Percentiles rank a stretch among this genome's conserved stretches.
Conservation (phyloP, 495 filamentous ascomycete species). For the Penicillium nucicola region DNA sequence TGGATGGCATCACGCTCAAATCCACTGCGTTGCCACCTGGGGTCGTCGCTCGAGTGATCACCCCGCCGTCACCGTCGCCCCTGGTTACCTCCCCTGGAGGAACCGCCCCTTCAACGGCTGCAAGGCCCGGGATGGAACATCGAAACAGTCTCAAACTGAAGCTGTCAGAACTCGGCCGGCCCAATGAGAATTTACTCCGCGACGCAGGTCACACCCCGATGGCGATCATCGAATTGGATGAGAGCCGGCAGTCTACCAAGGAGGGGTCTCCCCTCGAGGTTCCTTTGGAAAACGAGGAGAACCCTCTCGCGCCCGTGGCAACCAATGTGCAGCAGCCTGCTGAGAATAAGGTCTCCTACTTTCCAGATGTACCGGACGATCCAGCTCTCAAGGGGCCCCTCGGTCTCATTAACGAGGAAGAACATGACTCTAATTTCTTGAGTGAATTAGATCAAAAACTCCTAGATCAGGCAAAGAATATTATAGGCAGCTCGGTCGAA, state of each 20-base stretch:
- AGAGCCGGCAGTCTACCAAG: constrained; percentile 28
- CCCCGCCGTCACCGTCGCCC: constrained; percentile 39
- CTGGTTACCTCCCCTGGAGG: constrained; percentile 26
- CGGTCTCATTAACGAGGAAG: constrained; percentile 41
- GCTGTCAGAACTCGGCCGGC: constrained; percentile 39
- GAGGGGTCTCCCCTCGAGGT: constrained; percentile 23
- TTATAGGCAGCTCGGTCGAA: constrained; percentile 17
- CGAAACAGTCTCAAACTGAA: constrained; percentile 40
- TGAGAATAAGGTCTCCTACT: constrained; percentile 43
- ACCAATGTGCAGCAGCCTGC: constrained; percentile 31
- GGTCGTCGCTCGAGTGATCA: constrained; percentile 44
- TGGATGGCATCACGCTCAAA: constrained; percentile 48
- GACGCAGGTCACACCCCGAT: constrained; percentile 49
- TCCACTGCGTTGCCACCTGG: constrained; percentile 43
- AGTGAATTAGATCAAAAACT: constrained; percentile 43
- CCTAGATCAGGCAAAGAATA: constrained; percentile 35
- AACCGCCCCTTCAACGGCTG: constrained; percentile 18
- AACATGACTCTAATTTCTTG: constrained; percentile 40
- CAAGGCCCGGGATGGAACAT: constrained; percentile 25
- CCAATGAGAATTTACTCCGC: constrained; percentile 36
- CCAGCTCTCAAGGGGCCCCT: constrained; percentile 44
- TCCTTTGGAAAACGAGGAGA: constrained; percentile 17
- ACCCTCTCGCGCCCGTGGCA: constrained; percentile 28
- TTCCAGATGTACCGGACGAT: constrained; percentile 41
- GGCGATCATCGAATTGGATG: constrained; percentile 39